Base-by-base conservation (phyloP, 345 rosid genomes). In the Raphanus sativus region DNA sequence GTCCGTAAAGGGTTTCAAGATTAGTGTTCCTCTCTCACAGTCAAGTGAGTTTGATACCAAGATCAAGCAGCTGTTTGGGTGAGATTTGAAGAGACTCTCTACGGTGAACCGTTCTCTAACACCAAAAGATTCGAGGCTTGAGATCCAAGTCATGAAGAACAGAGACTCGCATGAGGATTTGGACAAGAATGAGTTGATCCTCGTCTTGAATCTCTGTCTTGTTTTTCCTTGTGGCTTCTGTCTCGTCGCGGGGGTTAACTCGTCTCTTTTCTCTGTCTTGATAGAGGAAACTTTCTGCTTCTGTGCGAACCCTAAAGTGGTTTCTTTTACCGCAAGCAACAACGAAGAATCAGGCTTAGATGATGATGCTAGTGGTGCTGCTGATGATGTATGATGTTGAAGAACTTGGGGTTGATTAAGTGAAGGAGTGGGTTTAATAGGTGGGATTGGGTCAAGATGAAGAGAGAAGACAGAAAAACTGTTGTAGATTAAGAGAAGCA, bases 61-160 rank as follows among this genome's bases (percentile, higher is more conserved):
- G 0, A 88, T 84, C 30, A 95, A 82, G 56, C 99, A 95, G 61
- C 77, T 65, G 55, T 80, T 63, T 56, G 89, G 87, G 73, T 92
- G 87, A 2, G 84, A 85, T 33, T 83, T 86, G 80, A 91, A 89
- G 70, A 92, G 67, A 55, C 91, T 89, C 80, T 95, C 91, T 8
- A 92, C 17, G 0, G 82, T 80, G 65, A 92, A 77, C 21, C 73
- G 13, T 38, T 92, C 99, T 67, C 97, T 64, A 3, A 83, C 84
- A 62, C 94, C 86, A 62, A 90, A 88, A 33, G 90, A 84, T 24
- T 84, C 85, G 0, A 86, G 62, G 6, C 91, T 81, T 29, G 97
- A 88, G 75, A 92, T 94, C 98, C 97, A 90, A 1, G 99, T 94
- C 96, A 94, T 90, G 86, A 95, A 95, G 83, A 95, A 87, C 67